These are phyloP conservation scores for Polytolypa hystricis DNA, from an alignment of 2,329 filamentous ascomycete genomes.

Conservation along the genomic window DNA sequence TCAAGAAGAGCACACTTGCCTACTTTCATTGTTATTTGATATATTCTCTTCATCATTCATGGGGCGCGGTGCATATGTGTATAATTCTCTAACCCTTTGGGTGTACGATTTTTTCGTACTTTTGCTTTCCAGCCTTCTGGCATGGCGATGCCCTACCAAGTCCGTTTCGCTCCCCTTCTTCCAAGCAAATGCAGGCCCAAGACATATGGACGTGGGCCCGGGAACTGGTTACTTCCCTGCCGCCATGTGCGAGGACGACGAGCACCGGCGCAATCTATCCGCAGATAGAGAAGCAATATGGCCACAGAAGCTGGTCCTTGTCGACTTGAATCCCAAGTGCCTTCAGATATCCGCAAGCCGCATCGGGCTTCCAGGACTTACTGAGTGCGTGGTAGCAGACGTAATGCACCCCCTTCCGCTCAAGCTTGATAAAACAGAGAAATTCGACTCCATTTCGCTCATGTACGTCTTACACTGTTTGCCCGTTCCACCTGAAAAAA, in stretches of 20 bases:
- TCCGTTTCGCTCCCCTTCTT: constrained; percentile 17
- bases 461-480: constrained; percentile 37
- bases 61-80: neutral
- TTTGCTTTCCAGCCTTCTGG: constrained; percentile 14
- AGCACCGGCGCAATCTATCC: too few relatives aligned
- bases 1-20: too few relatives aligned
- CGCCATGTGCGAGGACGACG: too few relatives aligned
- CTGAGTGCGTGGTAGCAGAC: constrained; percentile 26
- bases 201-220: constrained; percentile 22
- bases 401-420: constrained; percentile 24
- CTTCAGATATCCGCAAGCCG: neutral
- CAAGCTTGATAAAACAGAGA: constrained; percentile 11
- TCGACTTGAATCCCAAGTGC: constrained; percentile 14
- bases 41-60: too few relatives aligned
- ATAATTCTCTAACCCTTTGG: neutral
- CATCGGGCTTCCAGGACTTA: neutral
- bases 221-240: constrained; percentile 20
- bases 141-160: constrained; percentile 19
- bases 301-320: constrained; percentile 15
- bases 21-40: too few relatives aligned
- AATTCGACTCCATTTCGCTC: constrained; percentile 35
- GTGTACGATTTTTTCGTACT: constrained; percentile 2
- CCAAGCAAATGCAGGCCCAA: constrained; percentile 12
- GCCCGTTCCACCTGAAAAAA: constrained; percentile 20
- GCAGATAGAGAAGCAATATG: too few relatives aligned